Evolutionary conservation across 176 grass and related monocot genomes (phyloP).

Genomic region (Cocos nucifera): DNA sequence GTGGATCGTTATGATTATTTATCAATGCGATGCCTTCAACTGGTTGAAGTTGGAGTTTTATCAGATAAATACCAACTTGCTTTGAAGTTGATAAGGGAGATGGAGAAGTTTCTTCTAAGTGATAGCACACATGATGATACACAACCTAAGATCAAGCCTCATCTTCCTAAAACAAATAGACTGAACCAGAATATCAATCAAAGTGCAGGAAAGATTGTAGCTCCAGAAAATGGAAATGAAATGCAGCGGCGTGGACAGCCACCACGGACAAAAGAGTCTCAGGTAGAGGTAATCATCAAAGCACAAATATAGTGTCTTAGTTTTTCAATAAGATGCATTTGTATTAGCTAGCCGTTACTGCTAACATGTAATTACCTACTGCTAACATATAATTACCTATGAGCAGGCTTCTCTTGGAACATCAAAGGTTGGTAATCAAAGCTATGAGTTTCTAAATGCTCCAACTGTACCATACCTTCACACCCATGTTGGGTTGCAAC

Average conservation of each 20-base stretch:
- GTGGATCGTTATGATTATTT: slow-evolving; percentile 91
- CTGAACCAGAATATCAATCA: slow-evolving; percentile 32
- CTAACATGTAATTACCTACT: slow-evolving; percentile 9
- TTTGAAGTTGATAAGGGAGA: slow-evolving; percentile 75
- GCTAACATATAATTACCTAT: slow-evolving; percentile 13
- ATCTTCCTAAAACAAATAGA: slow-evolving; percentile 65
- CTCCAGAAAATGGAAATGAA: slow-evolving; percentile 41
- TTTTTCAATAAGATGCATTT: too few relatives aligned
- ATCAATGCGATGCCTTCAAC: slow-evolving; percentile 87
- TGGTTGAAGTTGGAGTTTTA: slow-evolving; percentile 74
- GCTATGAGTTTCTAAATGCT: slow-evolving; percentile 25
- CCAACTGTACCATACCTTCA: slow-evolving; percentile 17
- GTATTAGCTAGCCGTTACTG: too few relatives aligned
- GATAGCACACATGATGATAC: slow-evolving; percentile 91
- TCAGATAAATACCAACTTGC: slow-evolving; percentile 93
- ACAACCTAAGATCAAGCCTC: slow-evolving; percentile 80
- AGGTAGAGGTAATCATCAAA: slow-evolving; percentile 36
- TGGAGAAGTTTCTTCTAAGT: slow-evolving; percentile 71
- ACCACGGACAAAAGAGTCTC: slow-evolving; percentile 27
- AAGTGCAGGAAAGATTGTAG: slow-evolving; percentile 31
- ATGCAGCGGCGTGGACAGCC: slow-evolving; percentile 13
- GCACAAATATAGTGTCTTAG: not conserved
- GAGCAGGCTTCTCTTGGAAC: slow-evolving; percentile 26
- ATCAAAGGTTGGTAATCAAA: not conserved
- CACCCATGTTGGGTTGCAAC: slow-evolving; percentile 3